Conservation (phyloP, 805 yeast genomes). For the Saccharomycopsis sp. region DNA sequence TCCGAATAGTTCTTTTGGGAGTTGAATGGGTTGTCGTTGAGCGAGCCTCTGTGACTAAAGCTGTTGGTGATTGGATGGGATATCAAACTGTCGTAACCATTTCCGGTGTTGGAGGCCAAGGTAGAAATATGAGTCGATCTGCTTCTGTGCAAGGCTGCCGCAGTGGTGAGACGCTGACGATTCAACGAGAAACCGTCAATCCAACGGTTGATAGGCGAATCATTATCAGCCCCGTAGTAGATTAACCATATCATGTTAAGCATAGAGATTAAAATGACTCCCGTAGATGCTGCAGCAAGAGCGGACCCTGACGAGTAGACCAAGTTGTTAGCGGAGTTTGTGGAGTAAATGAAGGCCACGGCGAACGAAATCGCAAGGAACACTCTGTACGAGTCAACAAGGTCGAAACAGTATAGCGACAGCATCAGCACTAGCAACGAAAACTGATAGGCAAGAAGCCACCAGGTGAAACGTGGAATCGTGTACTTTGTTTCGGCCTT, state of each 20-base stretch:
- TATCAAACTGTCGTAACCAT: conserved; percentile 16
- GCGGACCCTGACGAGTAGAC: conserved; percentile 64
- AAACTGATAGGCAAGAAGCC: conserved; percentile 85
- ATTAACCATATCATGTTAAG: conserved; percentile 79
- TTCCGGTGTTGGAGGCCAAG: conserved; percentile 9
- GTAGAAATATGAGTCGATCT: conserved; percentile 12
- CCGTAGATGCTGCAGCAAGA: conserved; percentile 85
- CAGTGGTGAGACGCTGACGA: conserved; percentile 25
- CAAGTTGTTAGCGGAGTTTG: conserved; percentile 75
- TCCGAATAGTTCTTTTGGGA: conserved; percentile 21
- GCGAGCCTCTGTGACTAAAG: conserved; percentile 13
- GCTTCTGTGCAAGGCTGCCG: conserved; percentile 11
- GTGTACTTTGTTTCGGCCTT: conserved; percentile 22
- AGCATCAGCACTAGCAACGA: conserved; percentile 47
- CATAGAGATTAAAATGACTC: conserved; percentile 77
- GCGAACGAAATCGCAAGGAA: conserved; percentile 38
- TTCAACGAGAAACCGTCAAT: conserved; percentile 74
- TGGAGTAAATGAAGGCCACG: conserved; percentile 74
- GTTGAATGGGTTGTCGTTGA: conserved; percentile 21
- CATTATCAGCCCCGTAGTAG: conserved; percentile 85
- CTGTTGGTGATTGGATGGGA: conserved; percentile 19
- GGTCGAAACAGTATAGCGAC: conserved; percentile 50
- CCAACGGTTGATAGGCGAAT: conserved; percentile 78
- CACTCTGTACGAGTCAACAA: conserved; percentile 62
- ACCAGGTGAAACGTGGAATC: conserved; percentile 89